Evolutionary conservation across 2,329 filamentous ascomycete species (phyloP).

Genomic region (Colletotrichum falcatum): DNA sequence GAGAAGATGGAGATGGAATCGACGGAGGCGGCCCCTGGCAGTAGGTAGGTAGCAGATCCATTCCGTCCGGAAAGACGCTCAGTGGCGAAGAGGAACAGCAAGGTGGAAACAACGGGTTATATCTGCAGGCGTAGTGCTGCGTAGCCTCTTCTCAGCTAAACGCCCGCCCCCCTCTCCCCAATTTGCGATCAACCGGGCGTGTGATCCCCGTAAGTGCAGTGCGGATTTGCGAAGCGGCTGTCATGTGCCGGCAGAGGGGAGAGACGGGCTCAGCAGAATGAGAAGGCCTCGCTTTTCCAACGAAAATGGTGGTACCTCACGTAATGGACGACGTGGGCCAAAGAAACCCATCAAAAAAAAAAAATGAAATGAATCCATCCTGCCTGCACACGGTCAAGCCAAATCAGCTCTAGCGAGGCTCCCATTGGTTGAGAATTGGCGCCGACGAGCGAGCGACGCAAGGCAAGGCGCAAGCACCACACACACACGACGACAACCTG

Average conservation of each 20-base stretch:
- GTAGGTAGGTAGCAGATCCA: too few species aligned
- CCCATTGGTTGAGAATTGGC: slow-evolving; percentile 36
- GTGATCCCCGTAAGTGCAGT: not conserved
- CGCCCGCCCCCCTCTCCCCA: not conserved
- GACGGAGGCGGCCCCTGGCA: too few species aligned
- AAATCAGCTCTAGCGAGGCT: slow-evolving; percentile 11
- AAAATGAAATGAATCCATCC: slow-evolving; percentile 16
- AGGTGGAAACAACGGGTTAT: slow-evolving; percentile 13
- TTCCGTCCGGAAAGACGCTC: too few species aligned
- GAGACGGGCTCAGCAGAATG: not conserved
- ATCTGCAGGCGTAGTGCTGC: slow-evolving; percentile 13
- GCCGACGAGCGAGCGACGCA: slow-evolving; percentile 32
- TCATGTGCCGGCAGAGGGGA: not conserved
- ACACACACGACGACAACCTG: not conserved
- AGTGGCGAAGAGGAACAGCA: not conserved
- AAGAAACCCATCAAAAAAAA: slow-evolving; percentile 9
- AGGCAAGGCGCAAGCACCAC: slow-evolving; percentile 30
- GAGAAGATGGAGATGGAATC: too few species aligned
- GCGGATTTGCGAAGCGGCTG: not conserved
- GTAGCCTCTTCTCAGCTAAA: not conserved
- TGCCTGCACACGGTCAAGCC: slow-evolving; percentile 28
- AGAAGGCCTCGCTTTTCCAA: not conserved
- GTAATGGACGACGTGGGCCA: not conserved
- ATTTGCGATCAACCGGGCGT: not conserved
- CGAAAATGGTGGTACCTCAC: not conserved